Evolutionary conservation across 1,284 basidiomycete species (phyloP).

Genomic region (Vanrija sp.): DNA sequence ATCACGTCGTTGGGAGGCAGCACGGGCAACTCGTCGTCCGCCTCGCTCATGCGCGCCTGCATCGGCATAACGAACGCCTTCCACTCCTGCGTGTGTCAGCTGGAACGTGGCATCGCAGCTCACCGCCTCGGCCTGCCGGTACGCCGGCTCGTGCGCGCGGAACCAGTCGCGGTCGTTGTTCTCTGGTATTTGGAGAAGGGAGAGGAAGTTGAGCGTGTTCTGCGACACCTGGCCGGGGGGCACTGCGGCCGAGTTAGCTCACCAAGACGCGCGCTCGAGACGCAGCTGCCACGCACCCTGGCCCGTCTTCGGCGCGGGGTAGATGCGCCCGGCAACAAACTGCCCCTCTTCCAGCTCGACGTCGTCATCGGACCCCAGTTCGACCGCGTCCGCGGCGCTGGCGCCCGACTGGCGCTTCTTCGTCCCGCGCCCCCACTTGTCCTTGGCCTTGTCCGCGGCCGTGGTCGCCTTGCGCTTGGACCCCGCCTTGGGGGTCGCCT

Average conservation of each 20-base stretch:
- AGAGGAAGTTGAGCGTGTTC: conserved; percentile 76
- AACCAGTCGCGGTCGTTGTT: conserved; percentile 84
- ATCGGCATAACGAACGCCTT: conserved; percentile 73
- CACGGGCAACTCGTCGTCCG: conserved; percentile 74
- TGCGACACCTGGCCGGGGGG: conserved; percentile 78
- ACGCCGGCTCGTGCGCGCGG: conserved; percentile 63
- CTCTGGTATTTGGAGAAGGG: conserved; percentile 64
- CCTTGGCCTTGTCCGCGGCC: conserved; percentile 3
- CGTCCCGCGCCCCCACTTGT: conserved; percentile 1
- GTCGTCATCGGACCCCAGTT: conserved; percentile 22
- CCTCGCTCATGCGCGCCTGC: conserved; percentile 61
- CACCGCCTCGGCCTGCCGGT: conserved; percentile 67
- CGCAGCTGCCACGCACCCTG: conserved; percentile 56
- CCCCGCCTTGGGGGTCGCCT: conserved; percentile 8
- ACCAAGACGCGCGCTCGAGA: background rate
- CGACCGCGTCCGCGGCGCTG: conserved; percentile 20
- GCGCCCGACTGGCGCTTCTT: background rate
- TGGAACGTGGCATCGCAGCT: background rate
- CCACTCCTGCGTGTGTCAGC: conserved; percentile 59
- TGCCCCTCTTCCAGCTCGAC: conserved; percentile 35
- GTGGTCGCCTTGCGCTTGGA: background rate
- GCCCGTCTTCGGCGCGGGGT: conserved; percentile 68
- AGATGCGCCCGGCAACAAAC: conserved; percentile 48
- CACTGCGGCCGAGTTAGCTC: conserved; percentile 53
- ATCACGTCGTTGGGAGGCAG: conserved; percentile 81